Evolutionary conservation across 768 basidiomycete genomes (phyloP), one percentile per base, ranked within the genome.

Genomic region (Candolleomyces aberdarensis): DNA sequence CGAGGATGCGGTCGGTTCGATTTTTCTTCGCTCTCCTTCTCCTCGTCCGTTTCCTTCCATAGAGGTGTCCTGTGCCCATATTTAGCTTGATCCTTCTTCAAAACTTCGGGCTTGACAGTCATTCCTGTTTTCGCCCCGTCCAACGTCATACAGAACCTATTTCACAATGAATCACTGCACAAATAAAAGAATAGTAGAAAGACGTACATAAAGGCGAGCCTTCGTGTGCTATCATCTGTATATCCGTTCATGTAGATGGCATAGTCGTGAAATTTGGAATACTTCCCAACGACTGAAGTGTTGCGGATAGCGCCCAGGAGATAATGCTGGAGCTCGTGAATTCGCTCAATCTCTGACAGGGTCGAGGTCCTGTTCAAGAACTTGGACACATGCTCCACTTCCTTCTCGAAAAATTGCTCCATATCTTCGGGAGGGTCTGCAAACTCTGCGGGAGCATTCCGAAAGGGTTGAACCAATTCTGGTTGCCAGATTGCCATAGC

Each of bases 71-170:
- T 59, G 19, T 63, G 63, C 31, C 69, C 61, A 41, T 61, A 74
- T 11, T 57, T 59, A 26, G 48, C 43, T 10, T 54, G 61, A 47
- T 71, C 66, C 22, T 67, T 59, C 14, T 59, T 60, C n/a, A 76
- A 68, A 15, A 75, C 66, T 0, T 72, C 65, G 0, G 66, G 69
- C 6, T 67, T 66, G 43, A 88, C 75, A 0, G 72, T 74, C 55
- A 81, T 75, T 0, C 88, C 88, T 8, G 83, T 85, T 64, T 90
- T 90, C 8, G 80, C 65, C 0, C 83, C 81, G 64, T 90, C 88
- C 1, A 90, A 78, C 11, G 83, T 74, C 46, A 78, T 79, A 61
- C 81, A 78, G 60, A 81, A 83, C 64, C 81, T 81, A 47, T 4
- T 8, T 36, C 36, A 29, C 19, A 43, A 6, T 11, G 11, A 36